Conservation (phyloP, 2,329 filamentous ascomycete genomes). For the Ascocoryne sarcoides region DNA sequence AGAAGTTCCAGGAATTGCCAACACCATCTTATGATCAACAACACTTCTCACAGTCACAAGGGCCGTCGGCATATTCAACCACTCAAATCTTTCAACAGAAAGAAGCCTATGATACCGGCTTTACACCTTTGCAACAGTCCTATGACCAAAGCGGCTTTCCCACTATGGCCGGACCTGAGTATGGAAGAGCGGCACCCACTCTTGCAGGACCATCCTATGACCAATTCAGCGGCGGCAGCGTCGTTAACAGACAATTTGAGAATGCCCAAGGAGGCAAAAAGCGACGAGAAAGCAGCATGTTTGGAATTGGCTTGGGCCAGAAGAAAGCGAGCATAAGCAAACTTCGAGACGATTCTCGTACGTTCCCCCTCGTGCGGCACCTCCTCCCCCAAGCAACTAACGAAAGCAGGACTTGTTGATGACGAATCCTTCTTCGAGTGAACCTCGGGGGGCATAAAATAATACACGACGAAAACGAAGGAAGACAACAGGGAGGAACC, state of each 20-base stretch:
- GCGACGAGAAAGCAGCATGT: conserved; percentile 53
- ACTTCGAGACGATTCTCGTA: conserved; percentile 24
- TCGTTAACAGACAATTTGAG: conserved; percentile 23
- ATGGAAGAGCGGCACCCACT: conserved; percentile 20
- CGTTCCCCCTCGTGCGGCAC: no score
- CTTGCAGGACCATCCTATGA: conserved; percentile 31
- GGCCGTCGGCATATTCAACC: conserved; percentile 31
- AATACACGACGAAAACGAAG: no score
- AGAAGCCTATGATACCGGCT: conserved; percentile 39
- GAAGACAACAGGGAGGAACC: no score
- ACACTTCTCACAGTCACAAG: conserved; percentile 31
- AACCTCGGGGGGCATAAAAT: no score
- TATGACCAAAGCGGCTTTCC: conserved; percentile 32
- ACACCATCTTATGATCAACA: conserved; percentile 54
- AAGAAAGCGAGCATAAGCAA: conserved; percentile 24
- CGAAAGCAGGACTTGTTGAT: no score
- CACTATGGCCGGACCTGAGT: conserved; percentile 27
- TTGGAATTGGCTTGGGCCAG: conserved; percentile 37
- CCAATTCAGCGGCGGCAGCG: conserved; percentile 27
- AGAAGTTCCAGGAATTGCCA: conserved; percentile 59
- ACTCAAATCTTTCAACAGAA: conserved; percentile 22
- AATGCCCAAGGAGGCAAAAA: conserved; percentile 32
- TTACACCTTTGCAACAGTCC: conserved; percentile 40
- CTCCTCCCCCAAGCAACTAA: no score
- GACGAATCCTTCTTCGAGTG: no score